Percentiles rank a stretch among this genome's conserved stretches.
phyloP scores from a whole-genome alignment of 306 rosid species.

The Carpinus fangiana region DNA sequence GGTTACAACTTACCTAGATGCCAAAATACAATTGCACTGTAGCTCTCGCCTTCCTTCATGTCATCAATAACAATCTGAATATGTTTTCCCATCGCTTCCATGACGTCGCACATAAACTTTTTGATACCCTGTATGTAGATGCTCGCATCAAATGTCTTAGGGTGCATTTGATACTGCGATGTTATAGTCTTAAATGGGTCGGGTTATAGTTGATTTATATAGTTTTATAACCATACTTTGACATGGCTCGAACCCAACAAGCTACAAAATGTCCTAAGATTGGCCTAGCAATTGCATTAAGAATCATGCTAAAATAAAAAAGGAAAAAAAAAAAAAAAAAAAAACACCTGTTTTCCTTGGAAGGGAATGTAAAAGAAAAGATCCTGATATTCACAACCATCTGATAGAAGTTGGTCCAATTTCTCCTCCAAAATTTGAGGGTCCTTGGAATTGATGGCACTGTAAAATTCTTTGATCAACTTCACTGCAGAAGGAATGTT shows the following conservation, averaged over 20 bases:
- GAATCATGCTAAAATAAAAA: neutral
- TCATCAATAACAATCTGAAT: conserved; percentile 14
- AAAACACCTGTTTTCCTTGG: conserved; percentile 30
- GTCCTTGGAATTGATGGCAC: conserved; percentile 35
- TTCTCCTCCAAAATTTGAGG: conserved; percentile 13
- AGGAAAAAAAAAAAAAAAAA: neutral
- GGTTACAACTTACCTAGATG: conserved; percentile 31
- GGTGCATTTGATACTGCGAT: too few species aligned
- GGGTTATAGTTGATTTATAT: too few species aligned
- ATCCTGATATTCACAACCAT: conserved; percentile 40
- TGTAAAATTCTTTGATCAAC: conserved; percentile 31
- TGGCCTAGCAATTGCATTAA: neutral
- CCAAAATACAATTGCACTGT: conserved; percentile 34
- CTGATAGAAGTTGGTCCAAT: conserved; percentile 38
- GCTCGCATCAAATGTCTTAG: neutral
- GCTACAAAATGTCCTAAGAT: neutral
- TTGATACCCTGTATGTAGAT: conserved; percentile 29
- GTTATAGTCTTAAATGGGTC: too few species aligned
- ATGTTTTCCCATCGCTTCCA: conserved; percentile 50
- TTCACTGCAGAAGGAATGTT: conserved; percentile 22
- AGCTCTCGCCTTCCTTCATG: conserved; percentile 2
- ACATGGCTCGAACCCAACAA: too few species aligned
- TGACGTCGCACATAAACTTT: conserved; percentile 25
- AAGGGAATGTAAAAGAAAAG: conserved; percentile 39
- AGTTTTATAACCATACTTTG: too few species aligned